Conservation (phyloP, 192 early-diverging fungal species). For the Coemansia sp. region DNA sequence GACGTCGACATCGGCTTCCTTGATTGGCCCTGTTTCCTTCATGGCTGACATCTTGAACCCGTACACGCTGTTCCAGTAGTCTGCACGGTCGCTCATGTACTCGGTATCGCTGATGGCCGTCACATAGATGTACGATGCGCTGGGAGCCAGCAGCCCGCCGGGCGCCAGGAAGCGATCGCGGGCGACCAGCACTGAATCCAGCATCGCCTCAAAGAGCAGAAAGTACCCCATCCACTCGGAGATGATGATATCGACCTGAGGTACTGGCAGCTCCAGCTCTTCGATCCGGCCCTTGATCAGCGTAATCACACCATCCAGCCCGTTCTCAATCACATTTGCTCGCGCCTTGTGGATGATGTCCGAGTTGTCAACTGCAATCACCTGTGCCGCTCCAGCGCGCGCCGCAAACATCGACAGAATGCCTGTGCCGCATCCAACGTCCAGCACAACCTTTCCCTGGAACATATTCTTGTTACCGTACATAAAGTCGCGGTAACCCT, state of each 20-base stretch:
- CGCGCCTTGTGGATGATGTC: slow-evolving; percentile 59
- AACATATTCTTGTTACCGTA: slow-evolving; percentile 79
- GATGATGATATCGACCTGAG: slow-evolving; percentile 90
- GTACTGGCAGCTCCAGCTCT: slow-evolving; percentile 60
- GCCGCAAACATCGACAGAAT: slow-evolving; percentile 96
- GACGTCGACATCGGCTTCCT: slow-evolving; percentile 83
- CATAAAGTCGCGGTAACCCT: slow-evolving; percentile 93
- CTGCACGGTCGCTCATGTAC: slow-evolving; percentile 73
- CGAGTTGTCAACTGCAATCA: slow-evolving; percentile 78
- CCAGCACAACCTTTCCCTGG: slow-evolving; percentile 83
- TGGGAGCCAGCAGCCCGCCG: slow-evolving; percentile 88
- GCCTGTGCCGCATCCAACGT: slow-evolving; percentile 93
- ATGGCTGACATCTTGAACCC: slow-evolving; percentile 90
- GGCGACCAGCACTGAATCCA: slow-evolving; percentile 49
- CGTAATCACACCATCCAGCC: slow-evolving; percentile 77
- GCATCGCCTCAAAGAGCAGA: slow-evolving; percentile 96
- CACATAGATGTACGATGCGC: slow-evolving; percentile 84
- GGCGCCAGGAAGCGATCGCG: slow-evolving; percentile 93
- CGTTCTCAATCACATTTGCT: slow-evolving; percentile 74
- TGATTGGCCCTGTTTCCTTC: slow-evolving; percentile 61
- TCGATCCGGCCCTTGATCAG: slow-evolving; percentile 91
- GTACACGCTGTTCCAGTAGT: slow-evolving; percentile 92
- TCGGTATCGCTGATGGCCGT: slow-evolving; percentile 83
- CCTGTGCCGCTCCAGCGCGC: slow-evolving; percentile 89
- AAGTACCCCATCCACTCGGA: slow-evolving; percentile 97